A percentile compares a stretch with the other conserved stretches of the same genome.
phyloP scores from a whole-genome alignment of 2,329 filamentous ascomycete species.

The Aspergillus puulaauensis region DNA sequence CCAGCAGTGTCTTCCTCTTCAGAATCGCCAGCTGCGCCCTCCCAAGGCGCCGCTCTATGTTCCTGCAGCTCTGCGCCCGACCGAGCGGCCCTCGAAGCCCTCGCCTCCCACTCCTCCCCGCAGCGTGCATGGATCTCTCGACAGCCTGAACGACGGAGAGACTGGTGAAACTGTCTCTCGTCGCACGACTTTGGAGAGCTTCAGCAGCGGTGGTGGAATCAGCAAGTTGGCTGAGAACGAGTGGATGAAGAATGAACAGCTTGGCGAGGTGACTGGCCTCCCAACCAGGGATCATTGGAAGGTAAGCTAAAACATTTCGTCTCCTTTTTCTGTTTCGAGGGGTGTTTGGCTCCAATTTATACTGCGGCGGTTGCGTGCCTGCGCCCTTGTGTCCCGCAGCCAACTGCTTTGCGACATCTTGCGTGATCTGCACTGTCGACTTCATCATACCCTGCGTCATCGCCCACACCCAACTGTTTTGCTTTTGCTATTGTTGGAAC shows the following conservation, averaged over 20 bases:
- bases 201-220: constrained; percentile 38
- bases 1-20: constrained; percentile 39
- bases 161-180: constrained; percentile 35
- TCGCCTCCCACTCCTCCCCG: constrained; percentile 50
- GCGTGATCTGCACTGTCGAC: constrained; percentile 22
- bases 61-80: constrained; percentile 62
- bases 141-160: constrained; percentile 43
- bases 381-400: constrained; percentile 21
- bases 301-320: constrained; percentile 41
- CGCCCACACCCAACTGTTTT: background rate
- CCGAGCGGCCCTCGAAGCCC: constrained; percentile 51
- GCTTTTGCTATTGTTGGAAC: background rate
- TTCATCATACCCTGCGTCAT: constrained; percentile 10
- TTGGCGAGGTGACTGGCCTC: constrained; percentile 57
- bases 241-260: constrained; percentile 52
- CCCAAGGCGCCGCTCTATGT: constrained; percentile 63
- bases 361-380: constrained; percentile 23
- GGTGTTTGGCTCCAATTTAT: constrained; percentile 20
- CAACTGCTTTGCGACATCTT: constrained; percentile 23
- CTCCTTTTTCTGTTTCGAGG: background rate
- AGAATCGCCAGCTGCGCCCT: constrained; percentile 58
- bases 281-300: constrained; percentile 67
- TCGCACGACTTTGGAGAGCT: constrained; percentile 42
- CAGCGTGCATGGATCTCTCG: constrained; percentile 57
- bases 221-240: constrained; percentile 53